phyloP scores from a whole-genome alignment of 75 land plant genomes.

The Sequoiadendron giganteum region DNA sequence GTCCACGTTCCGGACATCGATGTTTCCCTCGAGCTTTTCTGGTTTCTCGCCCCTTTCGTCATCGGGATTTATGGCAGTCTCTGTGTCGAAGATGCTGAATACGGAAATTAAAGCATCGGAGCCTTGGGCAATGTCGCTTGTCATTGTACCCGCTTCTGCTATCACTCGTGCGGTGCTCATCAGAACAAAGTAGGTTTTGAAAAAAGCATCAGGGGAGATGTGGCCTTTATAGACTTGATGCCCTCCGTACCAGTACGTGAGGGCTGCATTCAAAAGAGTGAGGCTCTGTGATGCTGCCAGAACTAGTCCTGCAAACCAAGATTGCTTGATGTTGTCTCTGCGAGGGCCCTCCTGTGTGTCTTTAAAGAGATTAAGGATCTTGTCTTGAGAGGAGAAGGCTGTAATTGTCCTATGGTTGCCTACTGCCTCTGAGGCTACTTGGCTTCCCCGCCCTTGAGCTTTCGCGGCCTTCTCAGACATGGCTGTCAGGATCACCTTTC shows the following conservation, averaged over 20 bases:
- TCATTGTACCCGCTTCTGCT: slow-evolving; percentile 75
- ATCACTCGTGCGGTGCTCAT: slow-evolving; percentile 77
- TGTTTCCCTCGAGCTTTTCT: slow-evolving; percentile 66
- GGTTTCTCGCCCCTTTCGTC: slow-evolving; percentile 19
- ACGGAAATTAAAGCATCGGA: slow-evolving; percentile 34
- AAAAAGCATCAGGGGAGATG: slow-evolving; percentile 44
- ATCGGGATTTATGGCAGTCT: slow-evolving; percentile 32
- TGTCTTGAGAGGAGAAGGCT: slow-evolving; percentile 50
- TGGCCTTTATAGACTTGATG: slow-evolving; percentile 37
- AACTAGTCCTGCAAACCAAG: slow-evolving; percentile 64
- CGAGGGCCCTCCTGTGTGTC: slow-evolving; percentile 44
- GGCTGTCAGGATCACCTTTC: slow-evolving; percentile 43
- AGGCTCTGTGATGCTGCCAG: slow-evolving; percentile 55
- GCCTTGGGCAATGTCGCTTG: slow-evolving; percentile 60
- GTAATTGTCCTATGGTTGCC: slow-evolving; percentile 66
- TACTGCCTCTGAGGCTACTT: slow-evolving; percentile 70
- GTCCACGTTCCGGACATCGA: slow-evolving; percentile 73
- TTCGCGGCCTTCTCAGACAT: slow-evolving; percentile 33
- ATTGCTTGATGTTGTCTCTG: slow-evolving; percentile 40
- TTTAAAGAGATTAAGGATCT: slow-evolving; percentile 46
- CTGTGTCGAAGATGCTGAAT: slow-evolving; percentile 38
- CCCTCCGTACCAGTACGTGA: slow-evolving; percentile 87
- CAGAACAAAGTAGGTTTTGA: slow-evolving; percentile 74
- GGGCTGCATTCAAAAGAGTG: slow-evolving; percentile 50
- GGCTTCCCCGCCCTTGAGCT: slow-evolving; percentile 49